Base-by-base conservation (phyloP, 2,329 filamentous ascomycete species). In the Xylaria sp. region DNA sequence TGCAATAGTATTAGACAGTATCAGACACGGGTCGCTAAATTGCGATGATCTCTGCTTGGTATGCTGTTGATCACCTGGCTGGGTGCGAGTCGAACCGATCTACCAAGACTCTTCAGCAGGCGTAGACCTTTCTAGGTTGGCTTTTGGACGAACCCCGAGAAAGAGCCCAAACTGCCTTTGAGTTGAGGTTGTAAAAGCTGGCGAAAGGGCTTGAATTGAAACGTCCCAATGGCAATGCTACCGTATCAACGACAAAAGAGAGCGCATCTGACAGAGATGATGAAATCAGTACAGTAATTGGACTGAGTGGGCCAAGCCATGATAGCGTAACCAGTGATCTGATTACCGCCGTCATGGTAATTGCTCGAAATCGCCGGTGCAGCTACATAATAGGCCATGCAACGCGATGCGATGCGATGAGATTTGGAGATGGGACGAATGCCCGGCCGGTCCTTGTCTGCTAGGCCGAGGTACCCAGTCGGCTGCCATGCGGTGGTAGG, bases 1-100 rank as follows among this genome's bases (percentile, higher is more conserved):
- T 66, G 67, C 59, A 65, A 63, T 54, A 46, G 49, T 65, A 46
- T 63, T 45, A 38, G 67, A 63, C 52, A 46, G 49, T 65, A 46
- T 63, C 42, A 38, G 67, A 62, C 64, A 65, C 63, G 66, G 38
- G 57, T 60, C 43, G 57, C 54, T 19, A 49, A 49, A 42, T 61
- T 63, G 33, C 46, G 38, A 46, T 35, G 50, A 43, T 53, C 42
- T 33, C 9, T 7, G 14, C 45, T 33, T 14, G 7, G 43, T 37
- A 56, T 56, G 45, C 21, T 45, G 31, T 9, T 31, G 9, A 49
- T n/a, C 52, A 49, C 19, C 52, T 40, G 19, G 35, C 42, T 46
- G 23, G 19, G 42, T 50, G 38, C n/a, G 33, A 43, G 40, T 49
- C 38, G 33, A 64, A 51, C 35, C 49, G 17, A 51, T 40, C 15